phyloP scores from a whole-genome alignment of 768 basidiomycete species.

The Boletus sp. region DNA sequence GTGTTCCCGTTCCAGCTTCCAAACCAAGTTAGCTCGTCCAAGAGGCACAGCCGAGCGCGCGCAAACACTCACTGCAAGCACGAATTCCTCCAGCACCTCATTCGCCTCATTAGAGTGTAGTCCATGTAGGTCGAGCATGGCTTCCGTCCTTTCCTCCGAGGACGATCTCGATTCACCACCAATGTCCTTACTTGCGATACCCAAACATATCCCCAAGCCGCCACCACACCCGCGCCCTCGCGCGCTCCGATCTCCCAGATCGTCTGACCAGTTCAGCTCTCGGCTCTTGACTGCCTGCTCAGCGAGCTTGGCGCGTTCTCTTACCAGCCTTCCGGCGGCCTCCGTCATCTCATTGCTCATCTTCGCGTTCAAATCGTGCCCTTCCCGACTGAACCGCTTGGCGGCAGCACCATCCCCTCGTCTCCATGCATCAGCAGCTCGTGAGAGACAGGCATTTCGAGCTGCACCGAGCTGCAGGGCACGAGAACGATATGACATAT shows the following conservation, averaged over 20 bases:
- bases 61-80: slow-evolving; percentile 67
- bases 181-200: slow-evolving; percentile 63
- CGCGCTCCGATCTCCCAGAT: slow-evolving; percentile 70
- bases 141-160: slow-evolving; percentile 88
- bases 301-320: slow-evolving; percentile 71
- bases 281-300: slow-evolving; percentile 72
- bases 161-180: slow-evolving; percentile 57
- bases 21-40: slow-evolving; percentile 13
- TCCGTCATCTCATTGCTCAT: slow-evolving; percentile 84
- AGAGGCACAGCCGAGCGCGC: background rate
- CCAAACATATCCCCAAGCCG: slow-evolving; percentile 82
- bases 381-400: slow-evolving; percentile 91
- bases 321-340: slow-evolving; percentile 81
- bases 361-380: slow-evolving; percentile 87
- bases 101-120: slow-evolving; percentile 92
- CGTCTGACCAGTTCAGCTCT: slow-evolving; percentile 78
- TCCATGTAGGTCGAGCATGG: slow-evolving; percentile 86
- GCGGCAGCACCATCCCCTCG: slow-evolving; percentile 94
- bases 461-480: slow-evolving; percentile 92
- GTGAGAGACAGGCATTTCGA: slow-evolving; percentile 88
- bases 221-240: slow-evolving; percentile 76
- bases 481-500: slow-evolving; percentile 84
- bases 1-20: slow-evolving; percentile 80
- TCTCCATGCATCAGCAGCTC: slow-evolving; percentile 95
- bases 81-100: slow-evolving; percentile 85